A percentile compares a stretch with the other conserved stretches of the same genome.
Evolutionary conservation across 1,139 yeast species (phyloP).

Genomic region (Yamadazyma dushanensis): DNA sequence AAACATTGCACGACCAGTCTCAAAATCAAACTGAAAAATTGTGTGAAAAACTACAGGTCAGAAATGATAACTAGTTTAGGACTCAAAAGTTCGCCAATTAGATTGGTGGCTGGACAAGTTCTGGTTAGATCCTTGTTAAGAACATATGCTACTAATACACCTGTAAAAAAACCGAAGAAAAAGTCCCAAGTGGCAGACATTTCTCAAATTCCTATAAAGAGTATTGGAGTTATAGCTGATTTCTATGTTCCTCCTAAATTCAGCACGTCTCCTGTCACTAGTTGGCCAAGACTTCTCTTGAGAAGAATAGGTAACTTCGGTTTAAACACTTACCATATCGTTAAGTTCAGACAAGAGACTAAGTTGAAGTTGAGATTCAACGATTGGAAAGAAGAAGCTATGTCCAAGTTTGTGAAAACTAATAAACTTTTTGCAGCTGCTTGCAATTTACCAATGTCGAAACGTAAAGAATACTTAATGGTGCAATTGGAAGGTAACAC

Average conservation of each 20-base stretch:
- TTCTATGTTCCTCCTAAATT: slow-evolving; percentile 45
- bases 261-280: slow-evolving; percentile 27
- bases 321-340: slow-evolving; percentile 43
- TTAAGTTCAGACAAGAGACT: slow-evolving; percentile 43
- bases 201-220: slow-evolving; percentile 39
- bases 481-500: slow-evolving; percentile 33
- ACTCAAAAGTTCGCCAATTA: not conserved
- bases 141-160: not conserved
- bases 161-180: slow-evolving; percentile 1
- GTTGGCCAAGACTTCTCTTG: slow-evolving; percentile 41
- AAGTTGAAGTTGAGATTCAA: slow-evolving; percentile 38
- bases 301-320: slow-evolving; percentile 44
- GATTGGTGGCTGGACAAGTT: no score
- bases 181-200: slow-evolving; percentile 24
- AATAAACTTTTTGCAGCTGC: slow-evolving; percentile 47
- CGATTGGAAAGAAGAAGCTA: slow-evolving; percentile 46
- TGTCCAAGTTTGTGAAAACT: slow-evolving; percentile 41
- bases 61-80: not conserved
- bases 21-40: slow-evolving; percentile 1
- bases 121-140: no score
- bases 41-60: slow-evolving; percentile 2
- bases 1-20: not conserved
- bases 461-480: slow-evolving; percentile 30
- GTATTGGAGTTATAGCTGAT: slow-evolving; percentile 45
- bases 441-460: slow-evolving; percentile 30